These are phyloP conservation scores for Mariannaea sp. DNA, from an alignment of 2,329 filamentous ascomycete species.

Conservation along the genomic window DNA sequence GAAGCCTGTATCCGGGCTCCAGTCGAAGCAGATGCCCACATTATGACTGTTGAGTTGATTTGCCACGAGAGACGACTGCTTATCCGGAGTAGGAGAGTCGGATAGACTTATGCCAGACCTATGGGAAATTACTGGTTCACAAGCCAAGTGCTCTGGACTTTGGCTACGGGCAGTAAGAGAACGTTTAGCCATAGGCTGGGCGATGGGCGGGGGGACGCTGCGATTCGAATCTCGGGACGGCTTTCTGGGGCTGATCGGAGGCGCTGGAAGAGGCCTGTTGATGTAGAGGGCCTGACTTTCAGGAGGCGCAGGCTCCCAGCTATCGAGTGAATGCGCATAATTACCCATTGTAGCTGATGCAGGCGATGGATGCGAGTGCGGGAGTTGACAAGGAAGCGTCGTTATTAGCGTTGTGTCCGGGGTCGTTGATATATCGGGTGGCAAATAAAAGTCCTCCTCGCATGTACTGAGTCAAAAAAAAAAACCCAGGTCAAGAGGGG, in stretches of 20 bases:
- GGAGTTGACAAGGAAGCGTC: background rate
- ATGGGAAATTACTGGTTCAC: slow-evolving; percentile 17
- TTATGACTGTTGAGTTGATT: slow-evolving; percentile 49
- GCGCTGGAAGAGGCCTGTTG: slow-evolving; percentile 28
- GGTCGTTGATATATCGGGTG: slow-evolving; percentile 21
- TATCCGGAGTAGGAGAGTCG: slow-evolving; percentile 25
- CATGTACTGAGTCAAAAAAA: slow-evolving; percentile 14
- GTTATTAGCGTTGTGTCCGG: slow-evolving; percentile 8
- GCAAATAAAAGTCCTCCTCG: slow-evolving; percentile 14
- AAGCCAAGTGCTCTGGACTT: slow-evolving; percentile 24
- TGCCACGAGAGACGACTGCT: slow-evolving; percentile 46
- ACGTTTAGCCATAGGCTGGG: slow-evolving; percentile 14
- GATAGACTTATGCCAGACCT: slow-evolving; percentile 20
- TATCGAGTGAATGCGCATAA: slow-evolving; percentile 22
- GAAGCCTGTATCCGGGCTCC: slow-evolving; percentile 16
- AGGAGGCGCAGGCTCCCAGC: slow-evolving; percentile 29
- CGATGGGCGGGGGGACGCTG: background rate
- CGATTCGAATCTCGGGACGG: slow-evolving; percentile 16
- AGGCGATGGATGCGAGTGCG: slow-evolving; percentile 6
- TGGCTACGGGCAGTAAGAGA: slow-evolving; percentile 27
- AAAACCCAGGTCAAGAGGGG: too few species aligned
- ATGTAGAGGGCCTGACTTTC: slow-evolving; percentile 32
- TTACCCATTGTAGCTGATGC: slow-evolving; percentile 21
- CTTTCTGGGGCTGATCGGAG: slow-evolving; percentile 14
- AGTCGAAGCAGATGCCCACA: slow-evolving; percentile 37